A percentile compares a stretch with the other conserved stretches of the same genome.
Conservation (phyloP, 202 grass and related monocot genomes). For the Miscanthus sacchariflorus region DNA sequence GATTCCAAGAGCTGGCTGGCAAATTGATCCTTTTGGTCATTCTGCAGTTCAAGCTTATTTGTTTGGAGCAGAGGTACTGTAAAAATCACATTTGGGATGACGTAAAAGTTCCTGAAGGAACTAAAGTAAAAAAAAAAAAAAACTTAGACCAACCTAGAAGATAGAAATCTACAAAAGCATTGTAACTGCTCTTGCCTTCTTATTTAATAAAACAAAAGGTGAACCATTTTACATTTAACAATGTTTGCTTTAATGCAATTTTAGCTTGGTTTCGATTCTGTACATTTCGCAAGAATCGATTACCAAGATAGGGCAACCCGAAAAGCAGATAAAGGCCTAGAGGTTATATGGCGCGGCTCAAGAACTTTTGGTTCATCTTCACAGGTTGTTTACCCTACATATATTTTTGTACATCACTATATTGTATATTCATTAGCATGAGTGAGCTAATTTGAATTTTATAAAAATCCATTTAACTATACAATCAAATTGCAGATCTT, state of each 20-base stretch:
- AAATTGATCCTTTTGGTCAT: conserved; percentile 98
- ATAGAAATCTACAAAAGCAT: not conserved
- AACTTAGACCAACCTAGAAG: no score
- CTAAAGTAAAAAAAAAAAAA: not conserved
- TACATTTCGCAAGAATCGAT: conserved; percentile 98
- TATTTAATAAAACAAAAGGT: not conserved
- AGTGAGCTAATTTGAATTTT: no score
- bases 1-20: conserved; percentile 88
- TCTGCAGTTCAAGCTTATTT: conserved; percentile 91
- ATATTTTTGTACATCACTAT: not conserved
- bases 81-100: conserved; percentile 39
- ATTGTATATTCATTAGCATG: conserved; percentile 20
- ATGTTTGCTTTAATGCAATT: conserved; percentile 35
- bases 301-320: conserved; percentile 85
- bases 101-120: not conserved
- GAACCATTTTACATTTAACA: conserved; percentile 8
- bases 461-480: not conserved
- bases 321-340: conserved; percentile 75
- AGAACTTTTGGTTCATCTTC: conserved; percentile 83
- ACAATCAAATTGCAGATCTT: conserved; percentile 73
- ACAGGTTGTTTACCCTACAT: conserved; percentile 61
- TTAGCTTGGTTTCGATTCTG: conserved; percentile 86
- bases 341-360: conserved; percentile 93
- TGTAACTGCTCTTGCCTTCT: not conserved
- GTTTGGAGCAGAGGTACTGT: conserved; percentile 80